These are phyloP conservation scores for Entomortierella beljakovae DNA, from an alignment of 192 early-diverging fungal genomes.

Conservation along the genomic window DNA sequence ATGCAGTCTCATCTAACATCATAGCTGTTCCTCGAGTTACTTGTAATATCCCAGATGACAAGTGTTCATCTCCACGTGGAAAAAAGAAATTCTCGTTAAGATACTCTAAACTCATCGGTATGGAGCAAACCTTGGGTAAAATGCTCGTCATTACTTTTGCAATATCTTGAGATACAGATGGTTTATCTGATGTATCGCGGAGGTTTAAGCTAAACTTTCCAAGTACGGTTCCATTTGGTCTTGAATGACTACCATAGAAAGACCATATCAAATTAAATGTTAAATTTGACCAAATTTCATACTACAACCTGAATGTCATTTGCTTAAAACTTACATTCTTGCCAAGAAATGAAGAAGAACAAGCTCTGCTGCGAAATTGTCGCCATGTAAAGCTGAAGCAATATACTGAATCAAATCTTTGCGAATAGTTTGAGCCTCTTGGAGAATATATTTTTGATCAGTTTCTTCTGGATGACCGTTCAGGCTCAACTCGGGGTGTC, in stretches of 20 bases:
- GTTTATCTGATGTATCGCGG: slow-evolving; percentile 50
- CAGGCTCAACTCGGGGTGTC: slow-evolving; percentile 43
- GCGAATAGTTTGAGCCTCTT: slow-evolving; percentile 48
- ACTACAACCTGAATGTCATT: too few species aligned
- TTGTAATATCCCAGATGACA: slow-evolving; percentile 75
- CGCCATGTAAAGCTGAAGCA: slow-evolving; percentile 67
- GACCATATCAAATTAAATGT: too few species aligned
- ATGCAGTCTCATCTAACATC: slow-evolving; percentile 76
- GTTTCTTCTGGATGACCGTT: slow-evolving; percentile 15
- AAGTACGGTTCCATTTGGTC: slow-evolving; percentile 62
- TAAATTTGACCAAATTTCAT: too few species aligned
- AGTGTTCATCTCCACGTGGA: slow-evolving; percentile 69
- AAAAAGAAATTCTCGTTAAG: slow-evolving; percentile 69
- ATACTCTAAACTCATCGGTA: slow-evolving; percentile 70
- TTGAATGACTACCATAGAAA: slow-evolving; percentile 46
- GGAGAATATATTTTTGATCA: neutral
- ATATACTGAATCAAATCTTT: slow-evolving; percentile 65
- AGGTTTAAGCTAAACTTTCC: slow-evolving; percentile 80
- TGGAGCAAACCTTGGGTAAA: slow-evolving; percentile 65
- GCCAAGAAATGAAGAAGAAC: slow-evolving; percentile 77
- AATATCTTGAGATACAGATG: slow-evolving; percentile 12
- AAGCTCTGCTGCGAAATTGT: slow-evolving; percentile 74
- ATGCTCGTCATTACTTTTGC: slow-evolving; percentile 30
- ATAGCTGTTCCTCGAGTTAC: slow-evolving; percentile 67
- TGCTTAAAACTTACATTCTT: slow-evolving; percentile 59